Evolutionary conservation across 192 early-diverging fungal genomes (phyloP).

Genomic region (Coemansia sp.): DNA sequence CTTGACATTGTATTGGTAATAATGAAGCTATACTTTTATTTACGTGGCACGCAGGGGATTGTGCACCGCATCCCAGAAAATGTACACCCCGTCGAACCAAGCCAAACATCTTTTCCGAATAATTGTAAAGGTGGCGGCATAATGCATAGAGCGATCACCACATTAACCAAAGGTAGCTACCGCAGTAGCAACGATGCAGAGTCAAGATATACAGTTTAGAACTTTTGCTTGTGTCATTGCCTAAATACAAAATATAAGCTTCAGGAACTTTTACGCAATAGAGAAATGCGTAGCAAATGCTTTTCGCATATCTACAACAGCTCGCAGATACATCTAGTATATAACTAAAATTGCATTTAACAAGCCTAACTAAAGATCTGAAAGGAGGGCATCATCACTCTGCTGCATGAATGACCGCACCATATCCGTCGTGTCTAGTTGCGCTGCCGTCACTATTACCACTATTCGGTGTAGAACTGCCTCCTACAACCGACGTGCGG

Average conservation of each 20-base stretch:
- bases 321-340: no score
- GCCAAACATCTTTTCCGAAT: background rate
- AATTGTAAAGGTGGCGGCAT: background rate
- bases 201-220: background rate
- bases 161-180: background rate
- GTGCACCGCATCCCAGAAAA: background rate
- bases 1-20: conserved; percentile 38
- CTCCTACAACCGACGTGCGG: no score
- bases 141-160: background rate
- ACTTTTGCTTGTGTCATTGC: background rate
- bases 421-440: no score
- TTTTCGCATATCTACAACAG: no score
- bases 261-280: no score
- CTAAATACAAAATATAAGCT: background rate
- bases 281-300: no score
- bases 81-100: background rate
- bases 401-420: no score
- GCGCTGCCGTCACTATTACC: no score
- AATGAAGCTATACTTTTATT: conserved; percentile 47
- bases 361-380: no score
- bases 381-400: no score
- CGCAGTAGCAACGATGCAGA: background rate
- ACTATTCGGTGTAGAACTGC: no score
- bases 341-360: no score
- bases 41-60: conserved; percentile 29